Conservation (phyloP, 1,284 basidiomycete genomes). For the Cerioporus squamosus region DNA sequence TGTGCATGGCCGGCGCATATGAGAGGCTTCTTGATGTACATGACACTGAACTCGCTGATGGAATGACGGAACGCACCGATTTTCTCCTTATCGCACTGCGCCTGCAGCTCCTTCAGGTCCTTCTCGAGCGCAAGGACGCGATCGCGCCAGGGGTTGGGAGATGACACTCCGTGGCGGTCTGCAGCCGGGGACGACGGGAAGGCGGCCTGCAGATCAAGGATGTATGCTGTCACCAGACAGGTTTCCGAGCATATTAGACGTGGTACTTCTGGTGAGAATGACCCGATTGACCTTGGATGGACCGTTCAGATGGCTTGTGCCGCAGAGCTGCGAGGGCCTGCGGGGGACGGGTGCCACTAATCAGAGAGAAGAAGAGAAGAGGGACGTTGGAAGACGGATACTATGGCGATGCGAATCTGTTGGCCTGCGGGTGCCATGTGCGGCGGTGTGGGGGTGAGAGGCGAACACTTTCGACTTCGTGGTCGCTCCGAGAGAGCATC, state of each 20-base stretch:
- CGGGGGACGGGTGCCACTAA: constrained; percentile 5
- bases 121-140: constrained; percentile 51
- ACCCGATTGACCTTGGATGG: constrained; percentile 42
- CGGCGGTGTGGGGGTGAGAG: not conserved
- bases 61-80: constrained; percentile 40
- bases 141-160: constrained; percentile 46
- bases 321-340: constrained; percentile 33
- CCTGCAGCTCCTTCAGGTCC: constrained; percentile 41
- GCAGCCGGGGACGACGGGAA: constrained; percentile 33
- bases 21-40: constrained; percentile 6
- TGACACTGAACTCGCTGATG: not conserved
- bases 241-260: not conserved
- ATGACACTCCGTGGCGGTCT: not conserved
- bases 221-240: constrained; percentile 42
- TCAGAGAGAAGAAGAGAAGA: constrained; percentile 8
- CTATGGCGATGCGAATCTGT: constrained; percentile 29
- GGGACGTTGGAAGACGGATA: constrained; percentile 8
- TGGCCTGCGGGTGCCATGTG: constrained; percentile 10
- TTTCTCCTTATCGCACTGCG: constrained; percentile 44
- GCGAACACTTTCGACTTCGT: constrained; percentile 3
- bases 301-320: constrained; percentile 37
- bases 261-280: not conserved
- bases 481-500: constrained; percentile 14
- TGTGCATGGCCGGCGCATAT: not conserved
- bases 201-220: constrained; percentile 44